These are phyloP conservation scores for Salix exigua DNA, from an alignment of 345 rosid species.

Conservation along the genomic window DNA sequence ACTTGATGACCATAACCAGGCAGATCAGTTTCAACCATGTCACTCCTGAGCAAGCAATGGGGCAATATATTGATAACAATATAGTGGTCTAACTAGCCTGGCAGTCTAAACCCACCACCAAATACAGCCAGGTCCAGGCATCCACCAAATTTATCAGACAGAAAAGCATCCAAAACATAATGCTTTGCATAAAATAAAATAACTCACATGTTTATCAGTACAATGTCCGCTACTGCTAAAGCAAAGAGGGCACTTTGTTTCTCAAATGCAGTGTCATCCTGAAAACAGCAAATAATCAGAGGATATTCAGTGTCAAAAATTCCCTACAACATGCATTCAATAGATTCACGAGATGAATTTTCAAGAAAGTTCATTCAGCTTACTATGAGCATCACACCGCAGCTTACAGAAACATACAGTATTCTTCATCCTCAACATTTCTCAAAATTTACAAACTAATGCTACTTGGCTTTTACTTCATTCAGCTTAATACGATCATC, in stretches of 20 bases:
- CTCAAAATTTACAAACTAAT: too few relatives aligned
- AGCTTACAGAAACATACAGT: not conserved
- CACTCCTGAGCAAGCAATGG: not conserved
- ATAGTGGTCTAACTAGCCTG: not conserved
- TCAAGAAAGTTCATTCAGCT: too few relatives aligned
- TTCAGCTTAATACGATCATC: not conserved
- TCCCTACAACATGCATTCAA: too few relatives aligned
- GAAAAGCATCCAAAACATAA: not conserved
- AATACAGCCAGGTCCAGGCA: not conserved
- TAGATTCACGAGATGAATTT: too few relatives aligned
- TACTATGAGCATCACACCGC: not conserved
- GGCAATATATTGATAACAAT: not conserved
- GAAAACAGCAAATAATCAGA: slow-evolving; percentile 20
- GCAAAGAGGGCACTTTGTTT: slow-evolving; percentile 76
- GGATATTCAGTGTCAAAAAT: not conserved
- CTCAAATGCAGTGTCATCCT: slow-evolving; percentile 81
- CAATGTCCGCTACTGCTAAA: slow-evolving; percentile 70
- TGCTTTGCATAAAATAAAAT: not conserved
- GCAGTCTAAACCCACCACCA: not conserved
- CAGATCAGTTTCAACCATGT: not conserved
- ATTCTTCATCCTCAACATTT: too few relatives aligned
- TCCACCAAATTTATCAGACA: not conserved
- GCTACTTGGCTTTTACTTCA: not conserved
- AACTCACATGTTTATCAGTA: slow-evolving; percentile 70
- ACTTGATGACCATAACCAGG: not conserved